These are phyloP conservation scores for Ilyonectria destructans DNA, from an alignment of 2,329 filamentous ascomycete species.

Conservation along the genomic window DNA sequence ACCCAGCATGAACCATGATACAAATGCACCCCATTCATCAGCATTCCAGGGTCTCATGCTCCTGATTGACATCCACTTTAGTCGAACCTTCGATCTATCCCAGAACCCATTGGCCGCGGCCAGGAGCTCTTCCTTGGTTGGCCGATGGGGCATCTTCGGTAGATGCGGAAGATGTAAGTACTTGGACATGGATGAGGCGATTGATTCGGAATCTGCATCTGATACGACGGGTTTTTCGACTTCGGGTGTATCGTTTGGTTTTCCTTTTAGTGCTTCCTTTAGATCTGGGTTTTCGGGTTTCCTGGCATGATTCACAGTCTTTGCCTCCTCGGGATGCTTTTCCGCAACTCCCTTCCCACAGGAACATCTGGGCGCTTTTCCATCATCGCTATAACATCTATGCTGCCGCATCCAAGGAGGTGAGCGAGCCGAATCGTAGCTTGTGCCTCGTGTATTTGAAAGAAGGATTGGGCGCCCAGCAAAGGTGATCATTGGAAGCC, in stretches of 20 bases:
- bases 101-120: conserved; percentile 94
- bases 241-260: conserved; percentile 24
- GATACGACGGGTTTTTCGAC: conserved; percentile 27
- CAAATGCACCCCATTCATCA: conserved; percentile 96
- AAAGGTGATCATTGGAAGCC: conserved; percentile 22
- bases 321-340: conserved; percentile 18
- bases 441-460: conserved; percentile 17
- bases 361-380: conserved; percentile 42
- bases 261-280: conserved; percentile 33
- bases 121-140: conserved; percentile 93
- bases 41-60: conserved; percentile 95
- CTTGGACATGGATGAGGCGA: conserved; percentile 70
- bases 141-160: conserved; percentile 85
- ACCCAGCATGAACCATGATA: conserved; percentile 93
- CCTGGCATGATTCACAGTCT: conserved; percentile 35
- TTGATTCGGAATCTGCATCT: conserved; percentile 56
- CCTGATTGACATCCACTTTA: conserved; percentile 98
- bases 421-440: conserved; percentile 1
- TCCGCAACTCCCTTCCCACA: conserved; percentile 44
- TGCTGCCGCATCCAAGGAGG: conserved; percentile 32
- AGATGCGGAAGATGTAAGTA: conserved; percentile 73
- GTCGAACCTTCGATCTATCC: conserved; percentile 89
- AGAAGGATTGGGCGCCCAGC: conserved; percentile 21
- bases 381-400: conserved; percentile 40
- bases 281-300: conserved; percentile 33